Base-by-base conservation (phyloP, 805 yeast genomes). In the Yarrowia sp. region DNA sequence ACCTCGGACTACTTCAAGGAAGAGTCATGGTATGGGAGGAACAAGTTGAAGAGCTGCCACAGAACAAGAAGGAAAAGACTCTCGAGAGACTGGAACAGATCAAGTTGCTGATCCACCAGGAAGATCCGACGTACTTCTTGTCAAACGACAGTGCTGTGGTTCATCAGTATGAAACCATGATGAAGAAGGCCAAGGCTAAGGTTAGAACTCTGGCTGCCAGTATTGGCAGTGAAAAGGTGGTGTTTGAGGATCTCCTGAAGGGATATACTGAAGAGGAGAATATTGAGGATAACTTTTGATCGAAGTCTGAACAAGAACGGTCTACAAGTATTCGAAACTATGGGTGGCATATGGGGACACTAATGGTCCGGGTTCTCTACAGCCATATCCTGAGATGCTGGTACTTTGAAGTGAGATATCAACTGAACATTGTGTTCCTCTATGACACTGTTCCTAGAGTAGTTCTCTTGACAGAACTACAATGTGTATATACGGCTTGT, bases 1-100 rank as follows among this genome's bases (percentile, higher is more conserved):
- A 89, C 0, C 72, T 92, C 0, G 98, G 98, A 0, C 86, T 89
- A 65, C 79, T 88, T 43, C 73, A 80, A 65, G 86, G 88, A 15
- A 70, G 86, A 44, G 72, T 83, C 18, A 74, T 75, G 14, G 72
- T 75, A 8, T 75, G 79, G 75, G 33, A 65, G 1, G 69, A 65
- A 9, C 36, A 67, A 2, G 61, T 68, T 3, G 68, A 67, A 2
- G 58, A 61, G 14, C 14, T 38, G 28, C 51, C 66, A 7, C 45
- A 64, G 7, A 43, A 18, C 13, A 50, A 57, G 31, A 65, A 44
- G 39, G 58, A 17, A 18, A 63, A 36, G 42, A 67, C 48, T 44
- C 66, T 66, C 51, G 44, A 64, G 35, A 43, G 61, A 41, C 61
- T 55, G 47, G 38, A 55, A 31, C 61, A 55, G 39, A 55, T 55